Evolutionary conservation across 148 eudicot species (phyloP).

Genomic region (Talinum fruticosum): DNA sequence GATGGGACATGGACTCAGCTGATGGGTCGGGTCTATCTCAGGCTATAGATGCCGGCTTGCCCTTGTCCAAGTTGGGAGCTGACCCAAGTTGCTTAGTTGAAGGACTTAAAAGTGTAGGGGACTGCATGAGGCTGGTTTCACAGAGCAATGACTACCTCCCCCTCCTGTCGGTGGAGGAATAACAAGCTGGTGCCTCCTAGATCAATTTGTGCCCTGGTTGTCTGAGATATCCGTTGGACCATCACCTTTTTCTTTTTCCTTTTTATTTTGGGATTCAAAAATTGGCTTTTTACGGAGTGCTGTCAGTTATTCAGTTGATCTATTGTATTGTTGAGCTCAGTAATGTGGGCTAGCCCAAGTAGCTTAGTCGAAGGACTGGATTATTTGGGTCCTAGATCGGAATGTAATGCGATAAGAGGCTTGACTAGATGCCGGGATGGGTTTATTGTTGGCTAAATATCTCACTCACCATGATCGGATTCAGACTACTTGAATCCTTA

Average conservation of each 20-base stretch:
- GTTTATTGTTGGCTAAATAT: too few species aligned
- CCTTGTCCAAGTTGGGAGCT: neutral
- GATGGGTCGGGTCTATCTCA: neutral
- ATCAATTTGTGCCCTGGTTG: neutral
- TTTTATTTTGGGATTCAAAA: too few species aligned
- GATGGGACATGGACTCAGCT: neutral
- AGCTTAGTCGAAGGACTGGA: too few species aligned
- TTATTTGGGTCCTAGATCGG: too few species aligned
- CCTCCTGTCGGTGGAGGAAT: conserved; percentile 18
- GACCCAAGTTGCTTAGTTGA: neutral
- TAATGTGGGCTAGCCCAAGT: too few species aligned
- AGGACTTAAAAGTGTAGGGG: conserved; percentile 13
- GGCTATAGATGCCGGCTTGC: neutral
- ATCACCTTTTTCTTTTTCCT: conserved; percentile 3
- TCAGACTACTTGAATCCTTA: too few species aligned
- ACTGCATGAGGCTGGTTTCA: conserved; percentile 19
- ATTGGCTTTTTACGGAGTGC: too few species aligned
- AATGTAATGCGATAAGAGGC: too few species aligned
- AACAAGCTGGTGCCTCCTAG: conserved; percentile 6
- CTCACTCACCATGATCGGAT: too few species aligned
- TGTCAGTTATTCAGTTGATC: too few species aligned
- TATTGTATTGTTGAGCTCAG: too few species aligned
- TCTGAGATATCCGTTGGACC: conserved; percentile 5
- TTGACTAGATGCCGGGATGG: too few species aligned
- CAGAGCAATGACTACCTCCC: conserved; percentile 14